Evolutionary conservation across 441 rosid genomes (phyloP).

Genomic region (Cnidoscolus chayamansa): DNA sequence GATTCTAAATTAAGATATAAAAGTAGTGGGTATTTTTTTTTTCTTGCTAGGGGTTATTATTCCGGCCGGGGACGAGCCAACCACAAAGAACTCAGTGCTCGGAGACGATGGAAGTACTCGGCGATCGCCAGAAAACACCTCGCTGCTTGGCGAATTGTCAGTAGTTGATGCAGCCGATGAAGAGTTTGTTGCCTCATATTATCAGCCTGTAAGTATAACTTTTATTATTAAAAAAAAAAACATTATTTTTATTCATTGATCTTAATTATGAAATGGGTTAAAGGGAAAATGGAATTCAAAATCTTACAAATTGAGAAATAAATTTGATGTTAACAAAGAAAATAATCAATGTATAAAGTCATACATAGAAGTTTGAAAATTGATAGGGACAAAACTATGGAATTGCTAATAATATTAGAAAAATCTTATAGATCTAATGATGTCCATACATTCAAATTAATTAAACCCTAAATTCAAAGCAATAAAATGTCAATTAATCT

Average conservation of each 20-base stretch:
- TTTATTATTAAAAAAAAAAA: background rate
- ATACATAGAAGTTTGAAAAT: conserved; percentile 14
- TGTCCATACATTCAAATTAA: background rate
- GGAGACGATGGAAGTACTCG: conserved; percentile 88
- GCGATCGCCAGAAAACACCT: conserved; percentile 72
- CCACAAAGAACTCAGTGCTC: conserved; percentile 95
- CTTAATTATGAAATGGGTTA: too few relatives aligned
- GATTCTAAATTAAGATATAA: conserved; percentile 8
- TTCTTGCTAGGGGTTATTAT: conserved; percentile 32
- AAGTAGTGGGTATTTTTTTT: conserved; percentile 10
- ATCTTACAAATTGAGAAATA: too few relatives aligned
- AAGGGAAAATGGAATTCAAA: too few relatives aligned
- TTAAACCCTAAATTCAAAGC: background rate
- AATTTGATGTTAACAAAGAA: too few relatives aligned
- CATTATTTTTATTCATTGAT: background rate
- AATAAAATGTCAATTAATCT: conserved; percentile 6
- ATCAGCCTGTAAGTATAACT: conserved; percentile 73
- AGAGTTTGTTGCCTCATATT: conserved; percentile 82
- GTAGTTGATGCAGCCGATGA: conserved; percentile 62
- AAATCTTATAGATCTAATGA: background rate
- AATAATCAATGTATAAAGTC: too few relatives aligned
- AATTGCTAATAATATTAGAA: background rate
- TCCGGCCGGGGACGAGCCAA: conserved; percentile 82
- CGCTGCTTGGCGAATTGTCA: conserved; percentile 83
- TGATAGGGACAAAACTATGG: conserved; percentile 16